These are phyloP conservation scores for Chrysochromulina tobinii DNA, from an alignment of 78 protist species.

Conservation along the genomic window DNA sequence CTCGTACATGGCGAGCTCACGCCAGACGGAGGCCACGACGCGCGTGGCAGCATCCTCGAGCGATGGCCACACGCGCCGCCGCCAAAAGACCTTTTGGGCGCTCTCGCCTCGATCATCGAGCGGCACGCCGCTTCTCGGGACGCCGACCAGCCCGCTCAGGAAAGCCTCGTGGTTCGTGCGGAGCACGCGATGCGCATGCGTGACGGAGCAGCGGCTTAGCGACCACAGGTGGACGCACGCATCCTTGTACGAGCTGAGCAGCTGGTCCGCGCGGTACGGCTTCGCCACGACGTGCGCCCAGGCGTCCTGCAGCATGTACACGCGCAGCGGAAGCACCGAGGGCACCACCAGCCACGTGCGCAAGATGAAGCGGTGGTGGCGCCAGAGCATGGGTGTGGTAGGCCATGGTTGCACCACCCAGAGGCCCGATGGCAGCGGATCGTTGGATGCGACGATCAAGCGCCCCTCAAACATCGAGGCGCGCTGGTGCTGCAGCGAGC, in stretches of 20 bases:
- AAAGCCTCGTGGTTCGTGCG: not conserved
- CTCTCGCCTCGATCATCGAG: too few relatives aligned
- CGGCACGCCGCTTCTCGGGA: too few relatives aligned
- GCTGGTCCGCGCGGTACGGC: not conserved
- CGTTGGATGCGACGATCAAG: not conserved
- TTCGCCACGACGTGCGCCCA: not conserved
- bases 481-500: not conserved
- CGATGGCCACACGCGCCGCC: not conserved
- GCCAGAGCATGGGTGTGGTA: too few relatives aligned
- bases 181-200: not conserved
- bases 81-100: not conserved
- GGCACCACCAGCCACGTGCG: not conserved
- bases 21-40: not conserved
- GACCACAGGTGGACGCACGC: not conserved
- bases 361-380: too few relatives aligned
- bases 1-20: not conserved
- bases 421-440: too few relatives aligned
- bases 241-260: not conserved
- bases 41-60: not conserved
- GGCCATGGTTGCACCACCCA: too few relatives aligned
- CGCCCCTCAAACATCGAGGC: not conserved
- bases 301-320: not conserved
- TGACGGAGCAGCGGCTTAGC: not conserved
- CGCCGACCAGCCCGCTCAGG: not conserved
- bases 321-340: not conserved